Evolutionary conservation across 352 stramenopile species (phyloP), one percentile per base, ranked within the genome.

Genomic region (Plasmopara muralis): DNA sequence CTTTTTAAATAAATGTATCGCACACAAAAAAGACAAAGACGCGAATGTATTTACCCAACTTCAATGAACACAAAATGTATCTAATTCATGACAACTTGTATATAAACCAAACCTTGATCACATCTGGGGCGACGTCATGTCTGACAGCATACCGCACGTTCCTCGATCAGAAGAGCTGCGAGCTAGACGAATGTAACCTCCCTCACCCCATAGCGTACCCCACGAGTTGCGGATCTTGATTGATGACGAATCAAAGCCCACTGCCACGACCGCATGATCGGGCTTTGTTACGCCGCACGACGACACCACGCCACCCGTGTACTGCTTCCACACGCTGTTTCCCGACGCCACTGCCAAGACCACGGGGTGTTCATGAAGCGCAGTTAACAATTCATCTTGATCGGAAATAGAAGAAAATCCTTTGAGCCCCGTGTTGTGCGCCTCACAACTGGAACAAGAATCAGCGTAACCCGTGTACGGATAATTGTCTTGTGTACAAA

Each of bases 201-300:
- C 62, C 50, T 93, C 83, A 38, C 93, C 92, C 89, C 92, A 97
- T 39, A 62, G 51, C 2, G 47, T 57, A 13, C 96, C 96, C 96
- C 96, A 99, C 38, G 95, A 98, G 72, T 99, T 99, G 56, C 96
- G 97, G 28, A 99, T 85, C 68, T 98, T 98, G 81, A 92, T 96
- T 10, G 74, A 72, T 4, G 72, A 77, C 9, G 70, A 70, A 56
- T 93, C 88, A 72, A 98, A 99, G 9, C 96, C 96, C 14, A 99
- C 94, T 0, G 85, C 89, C 42, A 99, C 77, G 8, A 99, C 94
- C 37, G 95, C 97, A 65, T 99, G 96, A 62, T 99, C 96, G 40
- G 99, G 85, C 33, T 91, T 72, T 29, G 72, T 77, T 40, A 85
- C 87, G 57, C 76, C 81, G 37, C 70, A 83, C 6, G 54, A 70